phyloP scores from a whole-genome alignment of 2,329 filamentous ascomycete species.

The Aspergillus costaricaensis region DNA sequence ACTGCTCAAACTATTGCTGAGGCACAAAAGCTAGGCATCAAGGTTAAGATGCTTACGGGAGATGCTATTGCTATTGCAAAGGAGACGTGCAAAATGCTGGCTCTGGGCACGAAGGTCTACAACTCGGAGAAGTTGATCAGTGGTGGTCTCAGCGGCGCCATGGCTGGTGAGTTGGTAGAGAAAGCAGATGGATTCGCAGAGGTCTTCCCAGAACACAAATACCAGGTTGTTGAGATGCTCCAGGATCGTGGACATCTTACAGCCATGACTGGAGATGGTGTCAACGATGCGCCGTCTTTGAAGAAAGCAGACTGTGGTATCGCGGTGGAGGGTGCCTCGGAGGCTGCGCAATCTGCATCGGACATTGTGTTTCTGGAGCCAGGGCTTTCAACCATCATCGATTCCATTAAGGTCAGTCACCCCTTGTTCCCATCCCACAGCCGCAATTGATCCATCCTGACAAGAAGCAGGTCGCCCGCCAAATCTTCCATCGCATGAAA shows the following conservation, averaged over 20 bases:
- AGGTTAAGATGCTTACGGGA: slow-evolving; percentile 80
- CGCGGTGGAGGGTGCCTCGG: slow-evolving; percentile 70
- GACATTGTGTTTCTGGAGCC: slow-evolving; percentile 75
- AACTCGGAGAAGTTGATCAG: slow-evolving; percentile 77
- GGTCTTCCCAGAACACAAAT: slow-evolving; percentile 75
- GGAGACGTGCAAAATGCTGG: slow-evolving; percentile 80
- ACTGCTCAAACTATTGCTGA: slow-evolving; percentile 77
- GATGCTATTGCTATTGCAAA: slow-evolving; percentile 78
- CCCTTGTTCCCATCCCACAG: neutral
- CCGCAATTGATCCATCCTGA: neutral
- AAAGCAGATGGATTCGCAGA: slow-evolving; percentile 73
- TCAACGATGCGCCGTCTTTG: slow-evolving; percentile 72
- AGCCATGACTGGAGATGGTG: slow-evolving; percentile 76
- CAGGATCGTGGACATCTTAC: slow-evolving; percentile 72
- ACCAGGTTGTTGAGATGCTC: slow-evolving; percentile 74
- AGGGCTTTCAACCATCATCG: slow-evolving; percentile 69
- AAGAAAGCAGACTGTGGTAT: slow-evolving; percentile 77
- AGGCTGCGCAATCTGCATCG: slow-evolving; percentile 70
- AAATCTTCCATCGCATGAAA: slow-evolving; percentile 80
- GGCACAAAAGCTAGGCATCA: slow-evolving; percentile 73
- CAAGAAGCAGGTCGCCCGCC: slow-evolving; percentile 60
- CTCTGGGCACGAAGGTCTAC: slow-evolving; percentile 77
- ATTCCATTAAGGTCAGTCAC: slow-evolving; percentile 58
- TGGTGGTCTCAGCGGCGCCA: slow-evolving; percentile 73
- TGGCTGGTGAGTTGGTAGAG: slow-evolving; percentile 65